Evolutionary conservation across 2,329 filamentous ascomycete species (phyloP).

Genomic region (Sporothrix protearum): DNA sequence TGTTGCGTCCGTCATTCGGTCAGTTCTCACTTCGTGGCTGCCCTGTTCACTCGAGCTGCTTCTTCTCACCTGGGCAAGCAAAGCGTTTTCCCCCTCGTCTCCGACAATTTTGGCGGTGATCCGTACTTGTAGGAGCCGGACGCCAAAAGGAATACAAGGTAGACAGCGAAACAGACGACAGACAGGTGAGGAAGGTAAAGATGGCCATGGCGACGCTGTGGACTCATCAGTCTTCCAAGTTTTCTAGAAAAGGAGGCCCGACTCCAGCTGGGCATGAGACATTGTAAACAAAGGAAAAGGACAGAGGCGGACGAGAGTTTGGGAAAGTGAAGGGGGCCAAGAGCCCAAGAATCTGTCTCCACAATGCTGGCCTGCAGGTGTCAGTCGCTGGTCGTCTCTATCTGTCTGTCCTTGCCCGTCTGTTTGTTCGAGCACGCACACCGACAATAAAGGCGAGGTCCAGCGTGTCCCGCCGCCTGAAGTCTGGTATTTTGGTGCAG

Average conservation of each 20-base stretch:
- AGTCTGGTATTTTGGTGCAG: neutral
- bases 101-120: constrained; percentile 26
- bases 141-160: neutral
- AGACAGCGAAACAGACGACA: neutral
- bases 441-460: neutral
- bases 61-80: neutral
- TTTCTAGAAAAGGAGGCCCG: constrained; percentile 21
- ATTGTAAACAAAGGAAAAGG: constrained; percentile 18
- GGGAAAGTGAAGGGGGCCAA: neutral
- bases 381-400: neutral
- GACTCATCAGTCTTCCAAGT: neutral
- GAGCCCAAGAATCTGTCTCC: neutral
- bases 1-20: neutral
- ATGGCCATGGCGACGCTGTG: neutral
- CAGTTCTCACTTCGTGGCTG: constrained; percentile 24
- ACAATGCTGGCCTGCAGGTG: neutral
- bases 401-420: neutral
- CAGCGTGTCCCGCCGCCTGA: neutral
- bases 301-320: neutral
- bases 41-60: constrained; percentile 3
- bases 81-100: neutral
- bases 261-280: constrained; percentile 13
- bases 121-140: neutral
- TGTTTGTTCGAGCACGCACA: constrained; percentile 10
- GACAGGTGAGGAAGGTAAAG: neutral